These are phyloP conservation scores for Metschnikowia bowlesiae DNA, from an alignment of 805 yeast species.

Conservation along the genomic window DNA sequence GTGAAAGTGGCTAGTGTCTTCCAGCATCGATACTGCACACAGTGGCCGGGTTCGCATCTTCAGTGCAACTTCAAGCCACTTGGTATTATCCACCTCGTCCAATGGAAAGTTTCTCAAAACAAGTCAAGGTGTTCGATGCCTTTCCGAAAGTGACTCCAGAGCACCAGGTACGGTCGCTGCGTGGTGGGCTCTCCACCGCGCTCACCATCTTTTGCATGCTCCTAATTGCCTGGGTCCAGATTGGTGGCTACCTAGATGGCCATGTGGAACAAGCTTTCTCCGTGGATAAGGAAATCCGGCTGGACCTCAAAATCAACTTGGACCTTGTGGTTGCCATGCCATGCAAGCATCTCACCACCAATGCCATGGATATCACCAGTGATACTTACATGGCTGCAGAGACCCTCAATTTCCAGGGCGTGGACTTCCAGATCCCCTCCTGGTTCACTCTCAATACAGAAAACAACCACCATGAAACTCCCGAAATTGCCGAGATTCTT, in stretches of 20 bases:
- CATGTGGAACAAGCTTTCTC: constrained; percentile 69
- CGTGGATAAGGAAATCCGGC: constrained; percentile 59
- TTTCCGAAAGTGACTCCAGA: constrained; percentile 43
- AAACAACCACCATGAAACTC: constrained; percentile 46
- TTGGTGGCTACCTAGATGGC: constrained; percentile 84
- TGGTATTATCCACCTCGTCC: neutral
- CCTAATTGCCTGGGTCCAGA: constrained; percentile 74
- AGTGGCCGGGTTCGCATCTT: neutral
- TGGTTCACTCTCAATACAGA: constrained; percentile 44
- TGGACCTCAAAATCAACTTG: constrained; percentile 63
- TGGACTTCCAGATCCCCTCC: constrained; percentile 50
- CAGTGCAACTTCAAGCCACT: neutral
- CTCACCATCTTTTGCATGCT: constrained; percentile 57
- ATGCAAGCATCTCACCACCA: constrained; percentile 69
- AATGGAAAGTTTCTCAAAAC: constrained; percentile 35
- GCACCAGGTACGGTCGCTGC: constrained; percentile 65
- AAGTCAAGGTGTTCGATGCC: constrained; percentile 45
- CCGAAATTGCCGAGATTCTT: constrained; percentile 63
- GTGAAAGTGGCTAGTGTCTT: neutral
- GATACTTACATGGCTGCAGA: constrained; percentile 80
- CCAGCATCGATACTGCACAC: neutral
- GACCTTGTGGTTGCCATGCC: constrained; percentile 83
- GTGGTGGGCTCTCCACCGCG: constrained; percentile 75
- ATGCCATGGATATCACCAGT: constrained; percentile 70
- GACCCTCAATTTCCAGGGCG: constrained; percentile 65